Conservation (phyloP, 768 basidiomycete species). For the Coprinopsis sp. region DNA sequence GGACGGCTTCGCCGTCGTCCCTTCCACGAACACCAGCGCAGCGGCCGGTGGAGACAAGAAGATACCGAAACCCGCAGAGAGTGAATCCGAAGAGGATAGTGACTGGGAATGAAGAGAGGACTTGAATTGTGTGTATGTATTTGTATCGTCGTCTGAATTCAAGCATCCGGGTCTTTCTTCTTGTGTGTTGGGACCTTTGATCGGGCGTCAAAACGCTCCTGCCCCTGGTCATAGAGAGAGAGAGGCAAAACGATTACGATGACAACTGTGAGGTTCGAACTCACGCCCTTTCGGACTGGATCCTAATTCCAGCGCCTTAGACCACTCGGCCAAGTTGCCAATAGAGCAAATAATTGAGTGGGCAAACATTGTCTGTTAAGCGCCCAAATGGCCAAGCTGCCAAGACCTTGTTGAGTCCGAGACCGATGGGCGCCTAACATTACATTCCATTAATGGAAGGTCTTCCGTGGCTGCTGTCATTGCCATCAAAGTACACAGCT, state of each 20-base stretch:
- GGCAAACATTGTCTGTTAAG: too few relatives aligned
- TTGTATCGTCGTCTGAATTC: background rate
- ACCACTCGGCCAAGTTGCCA: conserved; percentile 57
- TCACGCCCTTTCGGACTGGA: conserved; percentile 10
- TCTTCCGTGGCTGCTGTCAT: too few relatives aligned
- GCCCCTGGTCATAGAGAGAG: conserved; percentile 47
- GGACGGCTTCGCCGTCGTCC: conserved; percentile 66
- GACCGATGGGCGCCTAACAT: too few relatives aligned
- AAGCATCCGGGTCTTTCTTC: background rate
- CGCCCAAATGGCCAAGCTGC: too few relatives aligned
- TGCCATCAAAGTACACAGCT: too few relatives aligned
- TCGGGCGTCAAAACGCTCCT: too few relatives aligned
- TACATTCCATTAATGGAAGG: too few relatives aligned
- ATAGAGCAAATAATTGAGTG: too few relatives aligned
- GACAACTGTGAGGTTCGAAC: conserved; percentile 14
- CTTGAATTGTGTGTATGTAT: background rate
- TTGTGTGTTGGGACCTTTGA: too few relatives aligned
- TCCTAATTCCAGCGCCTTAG: conserved; percentile 57
- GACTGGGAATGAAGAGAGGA: conserved; percentile 55
- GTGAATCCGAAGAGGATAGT: conserved; percentile 39
- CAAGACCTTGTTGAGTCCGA: too few relatives aligned
- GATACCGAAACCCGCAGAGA: conserved; percentile 17
- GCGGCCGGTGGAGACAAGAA: conserved; percentile 34
- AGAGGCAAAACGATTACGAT: conserved; percentile 20
- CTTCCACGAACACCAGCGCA: conserved; percentile 47